These are phyloP conservation scores for Umbelopsis vinacea DNA, from an alignment of 192 early-diverging fungal species.

Conservation along the genomic window DNA sequence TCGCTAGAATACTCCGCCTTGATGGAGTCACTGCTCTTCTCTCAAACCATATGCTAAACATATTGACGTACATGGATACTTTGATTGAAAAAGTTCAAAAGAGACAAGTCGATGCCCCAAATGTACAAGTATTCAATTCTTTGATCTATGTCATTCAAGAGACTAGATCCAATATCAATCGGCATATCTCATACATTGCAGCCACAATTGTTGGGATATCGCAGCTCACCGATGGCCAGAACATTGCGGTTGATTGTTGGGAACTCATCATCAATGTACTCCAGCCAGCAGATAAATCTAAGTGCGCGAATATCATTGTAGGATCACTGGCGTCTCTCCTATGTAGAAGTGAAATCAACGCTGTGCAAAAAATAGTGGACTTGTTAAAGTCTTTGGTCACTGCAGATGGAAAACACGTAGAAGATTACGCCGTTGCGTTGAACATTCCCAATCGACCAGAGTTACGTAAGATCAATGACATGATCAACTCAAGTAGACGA, in stretches of 20 bases:
- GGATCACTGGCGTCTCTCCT: background rate
- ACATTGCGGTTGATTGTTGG: slow-evolving; percentile 2
- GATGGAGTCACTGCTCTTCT: background rate
- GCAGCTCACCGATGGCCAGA: background rate
- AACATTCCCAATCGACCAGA: slow-evolving; percentile 13
- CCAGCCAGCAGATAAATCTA: background rate
- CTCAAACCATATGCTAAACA: slow-evolving; percentile 12
- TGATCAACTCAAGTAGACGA: background rate
- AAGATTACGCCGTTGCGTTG: background rate
- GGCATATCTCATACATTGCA: background rate
- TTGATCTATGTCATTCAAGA: background rate
- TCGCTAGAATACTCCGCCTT: background rate
- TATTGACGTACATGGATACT: slow-evolving; percentile 5
- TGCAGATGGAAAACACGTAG: background rate
- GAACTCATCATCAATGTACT: background rate
- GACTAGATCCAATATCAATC: background rate
- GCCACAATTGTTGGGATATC: slow-evolving; percentile 11
- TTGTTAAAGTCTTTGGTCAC: background rate
- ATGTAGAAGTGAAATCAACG: background rate
- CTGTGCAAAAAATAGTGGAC: background rate
- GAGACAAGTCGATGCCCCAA: background rate
- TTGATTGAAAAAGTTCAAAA: slow-evolving; percentile 8
- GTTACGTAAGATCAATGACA: background rate
- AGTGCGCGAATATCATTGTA: slow-evolving; percentile 2
- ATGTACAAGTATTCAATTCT: background rate